Base-by-base conservation (phyloP, 768 basidiomycete genomes). In the Kwoniella europaea region DNA sequence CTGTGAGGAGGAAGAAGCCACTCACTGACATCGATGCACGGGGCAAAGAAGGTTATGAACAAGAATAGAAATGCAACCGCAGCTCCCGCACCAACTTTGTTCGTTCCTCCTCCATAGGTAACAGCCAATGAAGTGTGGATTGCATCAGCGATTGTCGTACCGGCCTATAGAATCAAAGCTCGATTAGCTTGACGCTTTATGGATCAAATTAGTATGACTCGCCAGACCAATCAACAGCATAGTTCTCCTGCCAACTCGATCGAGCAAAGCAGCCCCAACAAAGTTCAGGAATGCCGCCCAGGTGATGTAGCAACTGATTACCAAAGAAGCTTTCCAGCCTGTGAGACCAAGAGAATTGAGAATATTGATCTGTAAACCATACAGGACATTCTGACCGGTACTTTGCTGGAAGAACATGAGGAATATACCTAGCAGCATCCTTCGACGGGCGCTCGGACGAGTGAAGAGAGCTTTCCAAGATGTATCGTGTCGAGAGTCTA, bases 1-100 rank as follows among this genome's bases (percentile, higher is more conserved):
- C 29, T 29, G 29, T 29, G 29, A 29, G 29, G 29, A 29, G 24
- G 24, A 24, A 29, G 29, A 29, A 29, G 29, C 29, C 1, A 54
- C 35, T 57, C n/a, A 55, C 16, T 42, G 35, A 55, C 71, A 69
- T 63, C 74, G 60, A 67, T 70, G 69, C 71, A 67, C 6, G 74
- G 63, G 16, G 55, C 63, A 64, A 68, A 72, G 65, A 72, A 72
- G 16, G 68, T 57, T 29, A 68, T 71, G 71, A 72, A 75, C 50
- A 75, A 55, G 56, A 73, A 75, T 57, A 75, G 62, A 61, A 75
- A 75, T 18, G 68, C 71, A 27, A 75, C 57, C 35, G 71, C 71
- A 43, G 67, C 74, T 24, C 74, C 74, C 18, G 71, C 46, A 35
- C 59, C 64, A 2, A 69, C 63, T 29, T 62, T 65, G 60, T 44